phyloP scores from a whole-genome alignment of 2,329 filamentous ascomycete genomes.

The Pyrenophora tritici-repentis region DNA sequence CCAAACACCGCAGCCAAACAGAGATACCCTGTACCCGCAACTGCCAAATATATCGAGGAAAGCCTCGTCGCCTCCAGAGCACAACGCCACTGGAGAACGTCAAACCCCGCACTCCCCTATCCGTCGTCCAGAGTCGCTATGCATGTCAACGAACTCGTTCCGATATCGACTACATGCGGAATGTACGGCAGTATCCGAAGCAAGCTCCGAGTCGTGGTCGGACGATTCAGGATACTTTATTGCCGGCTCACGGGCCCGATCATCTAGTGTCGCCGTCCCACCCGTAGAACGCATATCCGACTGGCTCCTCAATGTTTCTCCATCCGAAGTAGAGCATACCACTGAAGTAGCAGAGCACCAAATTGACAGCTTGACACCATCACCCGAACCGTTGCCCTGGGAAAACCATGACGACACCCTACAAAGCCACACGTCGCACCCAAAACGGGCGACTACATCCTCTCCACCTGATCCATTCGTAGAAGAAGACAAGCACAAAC shows the following conservation, averaged over 20 bases:
- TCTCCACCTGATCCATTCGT: too few species aligned
- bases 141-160: slow-evolving; percentile 1
- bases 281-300: slow-evolving; percentile 17
- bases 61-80: slow-evolving; percentile 7
- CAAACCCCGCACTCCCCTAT: not conserved
- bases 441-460: too few species aligned
- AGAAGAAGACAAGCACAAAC: too few species aligned
- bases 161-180: not conserved
- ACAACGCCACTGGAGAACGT: not conserved
- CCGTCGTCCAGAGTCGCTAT: slow-evolving; percentile 4
- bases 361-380: not conserved
- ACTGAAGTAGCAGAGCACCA: not conserved
- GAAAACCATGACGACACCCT: not conserved
- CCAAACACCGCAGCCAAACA: not conserved
- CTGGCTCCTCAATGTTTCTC: slow-evolving; percentile 22
- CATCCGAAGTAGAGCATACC: not conserved
- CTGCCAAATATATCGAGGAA: slow-evolving; percentile 31
- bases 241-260: not conserved
- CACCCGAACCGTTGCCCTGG: not conserved
- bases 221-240: slow-evolving; percentile 34
- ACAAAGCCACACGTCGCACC: too few species aligned
- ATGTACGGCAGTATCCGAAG: slow-evolving; percentile 6
- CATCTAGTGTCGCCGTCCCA: slow-evolving; percentile 1
- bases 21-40: slow-evolving; percentile 24
- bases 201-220: slow-evolving; percentile 33